Conservation (phyloP, 73 alveolate genomes). For the Paramecium caudatum region DNA sequence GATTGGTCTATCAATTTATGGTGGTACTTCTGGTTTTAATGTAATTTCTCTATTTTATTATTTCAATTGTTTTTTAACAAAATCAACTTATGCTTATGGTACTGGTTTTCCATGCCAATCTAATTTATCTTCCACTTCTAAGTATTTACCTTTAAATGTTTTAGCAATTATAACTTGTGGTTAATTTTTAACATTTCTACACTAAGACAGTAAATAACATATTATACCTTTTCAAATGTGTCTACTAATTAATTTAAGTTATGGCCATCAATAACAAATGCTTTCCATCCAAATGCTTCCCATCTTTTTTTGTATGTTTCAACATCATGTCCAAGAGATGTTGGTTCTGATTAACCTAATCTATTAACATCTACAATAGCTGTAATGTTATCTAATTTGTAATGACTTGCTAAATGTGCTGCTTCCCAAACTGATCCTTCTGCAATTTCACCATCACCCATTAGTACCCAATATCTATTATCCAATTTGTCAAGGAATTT, state of each 20-base stretch:
- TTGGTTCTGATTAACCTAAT: constrained; percentile 84
- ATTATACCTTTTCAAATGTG: constrained; percentile 76
- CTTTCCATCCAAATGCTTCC: constrained; percentile 86
- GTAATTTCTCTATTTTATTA: neutral
- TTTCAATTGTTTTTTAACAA: constrained; percentile 36
- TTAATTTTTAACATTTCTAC: constrained; percentile 65
- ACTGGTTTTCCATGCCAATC: constrained; percentile 89
- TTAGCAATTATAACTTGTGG: constrained; percentile 84
- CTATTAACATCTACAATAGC: constrained; percentile 87
- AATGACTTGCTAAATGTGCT: constrained; percentile 81
- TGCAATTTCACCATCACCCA: constrained; percentile 89
- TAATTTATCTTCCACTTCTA: constrained; percentile 77
- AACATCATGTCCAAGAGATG: constrained; percentile 81
- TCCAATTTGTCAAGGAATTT: constrained; percentile 78
- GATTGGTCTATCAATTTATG: neutral
- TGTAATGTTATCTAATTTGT: constrained; percentile 83
- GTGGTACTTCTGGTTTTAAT: constrained; percentile 17
- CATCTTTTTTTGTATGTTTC: constrained; percentile 80
- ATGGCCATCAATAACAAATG: constrained; percentile 85
- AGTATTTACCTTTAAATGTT: constrained; percentile 85
- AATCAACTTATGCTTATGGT: constrained; percentile 67
- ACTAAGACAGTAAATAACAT: neutral
- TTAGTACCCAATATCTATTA: constrained; percentile 77
- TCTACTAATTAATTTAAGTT: constrained; percentile 72
- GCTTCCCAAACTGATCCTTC: constrained; percentile 91